Conservation (phyloP, 2,329 filamentous ascomycete species). For the Dichotomopilus funicola region DNA sequence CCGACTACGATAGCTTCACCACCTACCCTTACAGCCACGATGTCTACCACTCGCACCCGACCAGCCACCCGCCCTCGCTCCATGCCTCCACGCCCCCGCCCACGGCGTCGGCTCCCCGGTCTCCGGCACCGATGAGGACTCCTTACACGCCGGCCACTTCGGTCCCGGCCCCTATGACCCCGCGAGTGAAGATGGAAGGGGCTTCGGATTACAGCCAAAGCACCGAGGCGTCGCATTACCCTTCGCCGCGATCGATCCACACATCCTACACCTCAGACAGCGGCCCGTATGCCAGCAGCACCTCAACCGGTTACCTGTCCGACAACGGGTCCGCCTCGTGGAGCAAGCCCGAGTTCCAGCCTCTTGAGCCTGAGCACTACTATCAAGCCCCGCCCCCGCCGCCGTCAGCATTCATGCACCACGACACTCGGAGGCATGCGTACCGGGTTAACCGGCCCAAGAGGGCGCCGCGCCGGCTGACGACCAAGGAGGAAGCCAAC, state of each 20-base stretch:
- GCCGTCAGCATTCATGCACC: constrained; percentile 22
- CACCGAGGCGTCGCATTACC: constrained; percentile 35
- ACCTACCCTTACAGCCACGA: constrained; percentile 44
- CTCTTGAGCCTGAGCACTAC: constrained; percentile 30
- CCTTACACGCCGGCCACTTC: constrained; percentile 26
- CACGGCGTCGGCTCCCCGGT: constrained; percentile 22
- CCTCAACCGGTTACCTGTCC: constrained; percentile 33
- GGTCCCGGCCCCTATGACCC: constrained; percentile 22
- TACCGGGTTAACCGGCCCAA: constrained; percentile 29
- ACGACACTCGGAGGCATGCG: constrained; percentile 23
- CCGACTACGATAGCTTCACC: constrained; percentile 47
- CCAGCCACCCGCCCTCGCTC: constrained; percentile 23
- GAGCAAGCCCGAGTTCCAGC: constrained; percentile 34
- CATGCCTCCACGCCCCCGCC: constrained; percentile 27
- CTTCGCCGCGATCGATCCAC: constrained; percentile 35
- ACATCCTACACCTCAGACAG: constrained; percentile 28
- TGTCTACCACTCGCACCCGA: constrained; percentile 33
- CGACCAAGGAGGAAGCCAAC: constrained; percentile 63
- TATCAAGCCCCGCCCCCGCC: constrained; percentile 24
- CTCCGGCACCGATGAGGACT: constrained; percentile 28
- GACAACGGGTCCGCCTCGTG: constrained; percentile 33
- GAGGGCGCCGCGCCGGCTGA: constrained; percentile 45
- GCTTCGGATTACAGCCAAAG: constrained; percentile 31
- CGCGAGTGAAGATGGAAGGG: constrained; percentile 37
- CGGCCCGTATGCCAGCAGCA: constrained; percentile 23